Percentiles rank a stretch among this genome's conserved stretches.
phyloP scores from a whole-genome alignment of 1,284 basidiomycete genomes.

The Mycena sp. region DNA sequence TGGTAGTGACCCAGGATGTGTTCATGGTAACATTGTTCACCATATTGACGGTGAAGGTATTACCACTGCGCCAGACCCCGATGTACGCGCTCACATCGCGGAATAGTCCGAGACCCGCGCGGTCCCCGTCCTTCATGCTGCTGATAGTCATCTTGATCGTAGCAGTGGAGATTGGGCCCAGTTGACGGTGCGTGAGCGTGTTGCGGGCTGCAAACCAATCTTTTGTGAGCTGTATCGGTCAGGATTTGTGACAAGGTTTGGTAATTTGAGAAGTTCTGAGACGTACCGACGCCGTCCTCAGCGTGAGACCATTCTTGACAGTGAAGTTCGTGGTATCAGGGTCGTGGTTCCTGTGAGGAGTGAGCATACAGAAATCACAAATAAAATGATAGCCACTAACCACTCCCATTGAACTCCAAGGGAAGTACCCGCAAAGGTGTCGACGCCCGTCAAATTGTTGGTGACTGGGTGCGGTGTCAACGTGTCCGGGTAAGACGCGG shows the following conservation, averaged over 20 bases:
- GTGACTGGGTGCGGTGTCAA: slow-evolving; percentile 21
- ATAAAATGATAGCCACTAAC: background rate
- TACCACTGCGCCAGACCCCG: slow-evolving; percentile 31
- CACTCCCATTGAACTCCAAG: slow-evolving; percentile 39
- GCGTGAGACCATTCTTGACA: slow-evolving; percentile 34
- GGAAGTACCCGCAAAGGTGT: slow-evolving; percentile 29
- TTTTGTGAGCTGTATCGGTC: slow-evolving; percentile 23
- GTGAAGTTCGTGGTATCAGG: slow-evolving; percentile 35
- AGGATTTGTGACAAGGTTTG: background rate
- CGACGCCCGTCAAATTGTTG: slow-evolving; percentile 28
- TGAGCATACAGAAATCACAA: background rate
- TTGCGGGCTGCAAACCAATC: slow-evolving; percentile 40
- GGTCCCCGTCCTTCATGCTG: slow-evolving; percentile 37
- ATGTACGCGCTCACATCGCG: slow-evolving; percentile 38
- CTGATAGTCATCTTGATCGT: slow-evolving; percentile 36
- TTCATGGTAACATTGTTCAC: slow-evolving; percentile 36
- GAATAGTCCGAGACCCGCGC: slow-evolving; percentile 37
- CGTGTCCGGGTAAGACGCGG: slow-evolving; percentile 28
- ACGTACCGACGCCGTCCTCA: slow-evolving; percentile 33
- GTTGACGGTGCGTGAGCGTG: slow-evolving; percentile 38
- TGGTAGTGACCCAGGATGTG: slow-evolving; percentile 31
- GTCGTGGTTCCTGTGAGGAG: slow-evolving; percentile 35
- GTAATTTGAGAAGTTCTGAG: background rate
- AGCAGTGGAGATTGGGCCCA: slow-evolving; percentile 36
- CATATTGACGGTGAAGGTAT: slow-evolving; percentile 27